phyloP scores from a whole-genome alignment of 805 yeast species.

The Monosporozyma unispora region DNA sequence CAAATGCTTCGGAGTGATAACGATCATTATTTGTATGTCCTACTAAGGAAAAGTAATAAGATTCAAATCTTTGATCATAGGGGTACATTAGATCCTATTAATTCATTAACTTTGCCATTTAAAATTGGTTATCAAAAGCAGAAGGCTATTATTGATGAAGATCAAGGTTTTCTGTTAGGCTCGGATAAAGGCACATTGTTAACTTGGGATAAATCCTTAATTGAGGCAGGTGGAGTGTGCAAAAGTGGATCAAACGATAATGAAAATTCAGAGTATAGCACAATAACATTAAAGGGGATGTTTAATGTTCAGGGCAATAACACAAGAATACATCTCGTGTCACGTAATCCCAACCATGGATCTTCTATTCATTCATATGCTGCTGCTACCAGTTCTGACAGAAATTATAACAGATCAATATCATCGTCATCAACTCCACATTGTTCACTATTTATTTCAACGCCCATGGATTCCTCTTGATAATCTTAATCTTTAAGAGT shows the following conservation, averaged over 20 bases:
- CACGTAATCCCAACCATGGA: not conserved
- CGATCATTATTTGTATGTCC: conserved; percentile 30
- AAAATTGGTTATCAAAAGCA: conserved; percentile 18
- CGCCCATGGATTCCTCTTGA: no score
- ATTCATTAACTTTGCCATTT: conserved; percentile 17
- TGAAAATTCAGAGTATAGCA: not conserved
- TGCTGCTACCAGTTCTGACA: not conserved
- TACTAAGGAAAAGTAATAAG: conserved; percentile 24
- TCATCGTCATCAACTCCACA: not conserved
- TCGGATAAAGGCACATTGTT: conserved; percentile 14
- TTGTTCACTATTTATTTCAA: not conserved
- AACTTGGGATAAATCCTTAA: conserved; percentile 18
- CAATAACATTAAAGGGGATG: not conserved
- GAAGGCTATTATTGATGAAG: conserved; percentile 14
- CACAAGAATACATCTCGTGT: not conserved
- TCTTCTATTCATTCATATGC: not conserved
- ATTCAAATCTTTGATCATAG: conserved; percentile 33
- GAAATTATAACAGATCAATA: not conserved
- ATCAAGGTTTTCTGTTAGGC: conserved; percentile 21
- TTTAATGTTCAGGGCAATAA: not conserved
- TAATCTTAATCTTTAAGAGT: no score
- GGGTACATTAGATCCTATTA: conserved; percentile 8
- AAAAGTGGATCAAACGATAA: not conserved
- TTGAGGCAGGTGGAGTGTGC: conserved; percentile 25
- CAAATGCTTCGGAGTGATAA: conserved; percentile 32